Evolutionary conservation across 306 rosid species (phyloP), one percentile per base, ranked within the genome.

Genomic region (Dryas drummondii): DNA sequence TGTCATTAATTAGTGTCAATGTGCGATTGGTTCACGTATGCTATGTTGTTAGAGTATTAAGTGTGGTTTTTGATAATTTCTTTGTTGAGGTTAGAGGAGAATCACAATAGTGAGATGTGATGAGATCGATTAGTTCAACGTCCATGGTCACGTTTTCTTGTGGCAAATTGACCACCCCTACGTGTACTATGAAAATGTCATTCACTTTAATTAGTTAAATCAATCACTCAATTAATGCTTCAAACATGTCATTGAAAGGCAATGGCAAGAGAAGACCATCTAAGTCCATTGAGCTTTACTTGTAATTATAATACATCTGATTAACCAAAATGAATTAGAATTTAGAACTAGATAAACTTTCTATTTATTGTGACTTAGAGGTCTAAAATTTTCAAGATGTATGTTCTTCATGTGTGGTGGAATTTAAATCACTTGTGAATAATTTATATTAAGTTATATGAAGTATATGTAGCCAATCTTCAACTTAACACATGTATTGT

Each of bases 81-180:
- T 27, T 55, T 32, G 37, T 2, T 32, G 47, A 19, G 82, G 82
- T 76, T 71, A 80, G 76, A 83, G 66, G 77, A 80, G 72, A 76
- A 79, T 84, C 82, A 16, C 12, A 72, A 19, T 48, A 51, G 62
- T 65, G 72, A 32, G 84, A 81, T 83, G 63, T 67, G 73, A 76
- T 11, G n/a, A 76, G 68, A 81, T 66, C 40, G 19, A 22, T 78
- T 76, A 49, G 77, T 68, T 81, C 64, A 87, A 82, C 82, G 78
- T 79, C 82, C 82, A 49, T 65, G 71, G 87, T 83, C 87, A 75
- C 87, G 86, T 85, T 86, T 77, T 76, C 57, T 52, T 66, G 76
- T 78, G 65, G 82, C 72, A 72, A 76, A 65, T 87, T 84, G 89
- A 87, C 76, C 82, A 87, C 76, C 82, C 61, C 27, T 45, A 9